Evolutionary conservation across 2,329 filamentous ascomycete genomes (phyloP).

Genomic region (Fusarium phyllophilum): DNA sequence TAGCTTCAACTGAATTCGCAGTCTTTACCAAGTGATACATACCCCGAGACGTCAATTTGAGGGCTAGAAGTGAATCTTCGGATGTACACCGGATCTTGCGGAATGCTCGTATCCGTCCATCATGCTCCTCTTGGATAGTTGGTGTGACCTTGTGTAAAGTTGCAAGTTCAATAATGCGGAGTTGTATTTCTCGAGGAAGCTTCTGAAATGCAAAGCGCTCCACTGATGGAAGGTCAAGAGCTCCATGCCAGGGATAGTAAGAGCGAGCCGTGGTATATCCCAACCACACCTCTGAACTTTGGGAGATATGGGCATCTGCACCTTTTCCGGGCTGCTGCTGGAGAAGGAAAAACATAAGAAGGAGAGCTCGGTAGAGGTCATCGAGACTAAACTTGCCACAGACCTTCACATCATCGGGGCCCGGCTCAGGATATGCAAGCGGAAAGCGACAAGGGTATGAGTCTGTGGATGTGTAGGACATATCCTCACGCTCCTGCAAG

Average conservation of each 20-base stretch:
- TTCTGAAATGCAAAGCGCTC: not conserved
- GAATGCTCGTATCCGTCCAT: rapidly evolving
- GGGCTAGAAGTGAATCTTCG: not conserved
- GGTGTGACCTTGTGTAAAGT: not conserved
- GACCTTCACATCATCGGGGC: not conserved
- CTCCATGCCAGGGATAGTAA: not conserved
- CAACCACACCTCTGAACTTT: not conserved
- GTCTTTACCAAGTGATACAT: not conserved
- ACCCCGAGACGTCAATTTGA: not conserved
- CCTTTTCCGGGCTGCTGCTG: not conserved
- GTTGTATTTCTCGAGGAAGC: not conserved
- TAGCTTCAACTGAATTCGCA: not conserved
- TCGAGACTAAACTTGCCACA: not conserved
- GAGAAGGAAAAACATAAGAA: not conserved
- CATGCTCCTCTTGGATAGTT: not conserved
- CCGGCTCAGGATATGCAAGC: not conserved
- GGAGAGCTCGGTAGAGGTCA: not conserved
- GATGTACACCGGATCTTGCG: not conserved
- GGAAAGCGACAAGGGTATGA: not conserved
- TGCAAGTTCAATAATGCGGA: not conserved
- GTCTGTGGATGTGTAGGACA: not conserved
- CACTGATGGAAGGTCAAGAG: no score
- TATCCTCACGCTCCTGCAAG: not conserved
- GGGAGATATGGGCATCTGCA: not conserved
- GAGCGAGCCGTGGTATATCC: not conserved